Evolutionary conservation across 345 rosid genomes (phyloP).

Genomic region (Lepidium sativum): DNA sequence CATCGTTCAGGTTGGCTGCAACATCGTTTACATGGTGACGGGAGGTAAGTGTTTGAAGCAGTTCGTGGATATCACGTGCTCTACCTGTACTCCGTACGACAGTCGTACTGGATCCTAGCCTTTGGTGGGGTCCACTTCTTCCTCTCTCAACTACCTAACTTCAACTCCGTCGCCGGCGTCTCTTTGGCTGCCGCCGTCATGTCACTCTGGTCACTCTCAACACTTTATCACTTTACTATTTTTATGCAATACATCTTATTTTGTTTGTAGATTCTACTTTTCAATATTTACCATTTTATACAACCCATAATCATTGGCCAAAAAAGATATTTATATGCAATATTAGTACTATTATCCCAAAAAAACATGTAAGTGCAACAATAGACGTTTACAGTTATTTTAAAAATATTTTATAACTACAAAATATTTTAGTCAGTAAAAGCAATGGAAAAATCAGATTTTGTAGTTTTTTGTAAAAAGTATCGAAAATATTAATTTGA

Average conservation of each 20-base stretch:
- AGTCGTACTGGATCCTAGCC: constrained; percentile 84
- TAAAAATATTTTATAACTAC: too few species aligned
- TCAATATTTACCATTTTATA: not conserved
- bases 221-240: not conserved
- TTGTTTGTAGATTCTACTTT: not conserved
- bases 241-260: not conserved
- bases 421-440: not conserved
- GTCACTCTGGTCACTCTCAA: constrained; percentile 62
- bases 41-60: constrained; percentile 92
- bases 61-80: constrained; percentile 71
- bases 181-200: constrained; percentile 91
- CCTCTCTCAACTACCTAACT: constrained; percentile 87
- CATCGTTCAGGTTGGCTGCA: constrained; percentile 86
- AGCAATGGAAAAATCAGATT: not conserved
- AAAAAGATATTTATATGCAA: not conserved
- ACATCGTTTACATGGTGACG: constrained; percentile 94
- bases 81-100: constrained; percentile 50
- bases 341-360: not conserved
- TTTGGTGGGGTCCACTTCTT: constrained; percentile 85
- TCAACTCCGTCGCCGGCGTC: constrained; percentile 87
- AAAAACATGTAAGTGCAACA: not conserved
- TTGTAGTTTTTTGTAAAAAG: not conserved
- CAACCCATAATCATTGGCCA: not conserved
- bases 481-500: not conserved
- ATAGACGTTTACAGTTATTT: not conserved